Base-by-base conservation (phyloP, 1,284 basidiomycete genomes). In the Sanghuangporus baumii region DNA sequence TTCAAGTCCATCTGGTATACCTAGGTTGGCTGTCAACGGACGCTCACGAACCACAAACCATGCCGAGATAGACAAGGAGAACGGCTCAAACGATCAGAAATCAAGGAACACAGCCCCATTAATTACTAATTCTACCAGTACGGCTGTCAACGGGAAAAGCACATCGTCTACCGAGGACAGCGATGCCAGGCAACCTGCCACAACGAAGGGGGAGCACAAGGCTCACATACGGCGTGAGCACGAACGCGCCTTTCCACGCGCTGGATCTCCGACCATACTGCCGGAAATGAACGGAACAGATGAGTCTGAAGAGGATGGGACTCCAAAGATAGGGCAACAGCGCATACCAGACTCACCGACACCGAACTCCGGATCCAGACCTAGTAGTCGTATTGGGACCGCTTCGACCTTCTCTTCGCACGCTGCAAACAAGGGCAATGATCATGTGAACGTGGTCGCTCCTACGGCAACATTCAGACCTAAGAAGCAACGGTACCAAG, bases 221-320 rank as follows among this genome's bases (percentile, higher is more conserved):
- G 16, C 46, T n/a, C 43, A 31, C 38, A 40, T 36, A 48, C 31
- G 36, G 47, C 47, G 36, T 26, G 36, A 48, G 31, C 31, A 47
- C 11, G 36, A 38, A 6, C 81, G 77, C 77, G 68, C 73, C 52
- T 77, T 78, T 50, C 72, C 77, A 2, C 74, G 71, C 26, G 73
- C 69, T 46, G 71, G 70, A 38, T 62, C 68, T 1, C 70, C 71
- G 8, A 72, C 79, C 6, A 75, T 77, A 37, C 74, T 79, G 1
- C 67, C 79, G 14, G 78, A 79, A 64, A 16, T 34, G 11, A 40
- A 59, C 14, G 36, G 34, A 20, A 20, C 47, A 20, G 37, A 59
- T n/a, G 48, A 51, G 12, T 40, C 36, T 51, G 66, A 75, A 2
- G 78, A 79, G 2, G 43, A 55, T 37, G 51, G 50, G 18, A 47